These are phyloP conservation scores for Neofusicoccum laricinum DNA, from an alignment of 2,329 filamentous ascomycete genomes.

Conservation along the genomic window DNA sequence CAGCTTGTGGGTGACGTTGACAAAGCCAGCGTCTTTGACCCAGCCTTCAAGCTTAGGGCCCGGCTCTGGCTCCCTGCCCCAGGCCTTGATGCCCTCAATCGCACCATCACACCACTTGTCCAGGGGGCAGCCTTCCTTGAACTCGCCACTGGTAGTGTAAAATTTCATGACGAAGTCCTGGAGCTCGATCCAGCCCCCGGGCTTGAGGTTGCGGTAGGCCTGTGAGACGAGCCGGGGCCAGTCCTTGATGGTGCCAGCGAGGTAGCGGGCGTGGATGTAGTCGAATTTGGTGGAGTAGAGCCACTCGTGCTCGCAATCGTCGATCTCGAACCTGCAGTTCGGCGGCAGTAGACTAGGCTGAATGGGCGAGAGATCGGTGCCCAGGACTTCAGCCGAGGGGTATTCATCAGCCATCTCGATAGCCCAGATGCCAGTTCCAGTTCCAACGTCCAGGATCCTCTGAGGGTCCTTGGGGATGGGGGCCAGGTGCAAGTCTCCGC, in stretches of 20 bases:
- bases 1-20: conserved; percentile 22
- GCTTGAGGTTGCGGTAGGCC: conserved; percentile 44
- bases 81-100: conserved; percentile 11
- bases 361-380: conserved; percentile 50
- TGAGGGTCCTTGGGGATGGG: conserved; percentile 23
- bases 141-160: conserved; percentile 33
- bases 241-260: conserved; percentile 53
- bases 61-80: conserved; percentile 16
- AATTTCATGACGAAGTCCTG: conserved; percentile 27
- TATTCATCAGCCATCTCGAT: conserved; percentile 34
- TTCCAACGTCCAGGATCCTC: conserved; percentile 31
- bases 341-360: conserved; percentile 48
- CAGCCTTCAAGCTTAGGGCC: conserved; percentile 24
- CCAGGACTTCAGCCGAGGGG: conserved; percentile 35
- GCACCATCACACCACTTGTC: conserved; percentile 1
- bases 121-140: conserved; percentile 20
- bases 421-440: conserved; percentile 18
- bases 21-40: conserved; percentile 27
- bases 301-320: conserved; percentile 42
- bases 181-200: conserved; percentile 34
- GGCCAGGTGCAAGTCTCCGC: conserved; percentile 34
- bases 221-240: conserved; percentile 50
- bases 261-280: conserved; percentile 54
- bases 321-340: conserved; percentile 50
- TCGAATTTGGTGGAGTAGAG: conserved; percentile 46